These are phyloP conservation scores for Xylaria intraflava DNA, from an alignment of 495 filamentous ascomycete species.

Conservation along the genomic window DNA sequence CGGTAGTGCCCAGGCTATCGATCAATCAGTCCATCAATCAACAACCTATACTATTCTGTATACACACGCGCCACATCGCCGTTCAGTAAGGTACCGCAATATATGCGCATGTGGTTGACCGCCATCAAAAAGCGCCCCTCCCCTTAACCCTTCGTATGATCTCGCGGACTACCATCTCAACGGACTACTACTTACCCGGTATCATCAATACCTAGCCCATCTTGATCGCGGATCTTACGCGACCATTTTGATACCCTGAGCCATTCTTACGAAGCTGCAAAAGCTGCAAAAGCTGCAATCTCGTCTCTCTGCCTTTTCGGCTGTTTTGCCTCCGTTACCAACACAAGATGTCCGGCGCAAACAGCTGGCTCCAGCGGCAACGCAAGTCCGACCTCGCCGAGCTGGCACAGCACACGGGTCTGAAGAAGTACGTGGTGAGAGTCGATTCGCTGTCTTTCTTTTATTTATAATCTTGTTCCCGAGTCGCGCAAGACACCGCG, in stretches of 20 bases:
- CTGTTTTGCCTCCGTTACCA: neutral
- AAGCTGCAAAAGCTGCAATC: neutral
- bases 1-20: neutral
- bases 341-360: conserved; percentile 36
- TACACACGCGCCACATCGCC: conserved; percentile 20
- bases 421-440: conserved; percentile 57
- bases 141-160: no score
- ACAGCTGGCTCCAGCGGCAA: conserved; percentile 74
- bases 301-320: neutral
- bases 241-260: conserved; percentile 16
- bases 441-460: conserved; percentile 5
- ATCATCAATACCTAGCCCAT: conserved; percentile 14
- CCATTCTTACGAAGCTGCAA: neutral
- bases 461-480: conserved; percentile 5
- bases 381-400: conserved; percentile 76
- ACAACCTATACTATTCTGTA: no score
- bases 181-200: conserved; percentile 13
- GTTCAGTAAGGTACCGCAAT: neutral
- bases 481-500: neutral
- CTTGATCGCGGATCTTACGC: conserved; percentile 30
- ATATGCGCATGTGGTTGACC: neutral
- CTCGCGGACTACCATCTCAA: neutral
- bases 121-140: neutral
- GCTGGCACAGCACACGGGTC: conserved; percentile 63
- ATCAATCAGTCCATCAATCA: no score